Conservation (phyloP, 2,329 filamentous ascomycete genomes). For the Chaetomiaceae sp. region DNA sequence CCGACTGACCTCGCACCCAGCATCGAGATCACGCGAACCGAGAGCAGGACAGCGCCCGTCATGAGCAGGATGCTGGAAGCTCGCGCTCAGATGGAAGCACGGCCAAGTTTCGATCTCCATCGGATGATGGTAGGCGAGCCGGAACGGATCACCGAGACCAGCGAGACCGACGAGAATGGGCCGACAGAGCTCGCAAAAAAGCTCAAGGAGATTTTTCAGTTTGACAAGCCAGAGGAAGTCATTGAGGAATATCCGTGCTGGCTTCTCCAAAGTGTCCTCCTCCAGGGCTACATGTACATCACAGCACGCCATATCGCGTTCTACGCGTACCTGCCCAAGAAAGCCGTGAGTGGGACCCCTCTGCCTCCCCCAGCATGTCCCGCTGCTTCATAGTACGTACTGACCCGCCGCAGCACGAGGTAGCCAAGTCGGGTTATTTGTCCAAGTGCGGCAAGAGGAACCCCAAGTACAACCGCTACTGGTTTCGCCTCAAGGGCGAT, state of each 20-base stretch:
- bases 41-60: conserved; percentile 59
- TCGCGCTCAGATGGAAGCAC: conserved; percentile 56
- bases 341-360: conserved; percentile 59
- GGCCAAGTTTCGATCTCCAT: conserved; percentile 56
- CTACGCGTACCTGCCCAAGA: conserved; percentile 94
- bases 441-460: conserved; percentile 85
- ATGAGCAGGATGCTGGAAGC: conserved; percentile 77
- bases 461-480: conserved; percentile 82
- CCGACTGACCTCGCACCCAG: conserved; percentile 21
- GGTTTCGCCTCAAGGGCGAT: conserved; percentile 89
- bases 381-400: background rate
- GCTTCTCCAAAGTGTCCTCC: conserved; percentile 82
- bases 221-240: conserved; percentile 77
- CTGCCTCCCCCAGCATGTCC: background rate
- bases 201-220: conserved; percentile 80
- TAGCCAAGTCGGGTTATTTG: conserved; percentile 82
- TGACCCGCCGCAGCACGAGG: conserved; percentile 50
- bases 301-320: conserved; percentile 92
- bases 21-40: conserved; percentile 31
- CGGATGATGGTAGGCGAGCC: conserved; percentile 41
- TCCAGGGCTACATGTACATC: conserved; percentile 95
- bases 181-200: conserved; percentile 62
- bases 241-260: conserved; percentile 92
- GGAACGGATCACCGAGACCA: conserved; percentile 31
- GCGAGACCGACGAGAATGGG: conserved; percentile 36